A percentile compares a stretch with the other conserved stretches of the same genome.
Evolutionary conservation across 1,284 basidiomycete species (phyloP).

Genomic region (Tremellales sp.): DNA sequence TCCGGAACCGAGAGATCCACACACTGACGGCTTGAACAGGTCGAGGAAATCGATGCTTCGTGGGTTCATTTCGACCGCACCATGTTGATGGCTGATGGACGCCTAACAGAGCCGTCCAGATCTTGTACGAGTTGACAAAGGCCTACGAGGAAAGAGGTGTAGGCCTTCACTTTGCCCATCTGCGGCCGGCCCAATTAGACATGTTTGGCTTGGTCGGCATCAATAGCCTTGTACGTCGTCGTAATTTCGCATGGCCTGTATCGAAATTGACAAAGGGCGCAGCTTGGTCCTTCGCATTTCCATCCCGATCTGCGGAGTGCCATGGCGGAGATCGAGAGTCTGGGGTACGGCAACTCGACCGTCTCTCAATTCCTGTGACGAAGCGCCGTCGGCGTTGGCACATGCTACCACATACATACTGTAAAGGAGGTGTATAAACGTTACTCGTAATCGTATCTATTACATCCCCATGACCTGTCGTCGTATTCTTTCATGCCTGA

Average conservation of each 20-base stretch:
- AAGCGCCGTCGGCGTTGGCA: conserved; percentile 1
- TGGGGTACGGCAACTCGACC: conserved; percentile 38
- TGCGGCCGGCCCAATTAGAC: conserved; percentile 57
- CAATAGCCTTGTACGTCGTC: conserved; percentile 25
- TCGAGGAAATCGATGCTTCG: conserved; percentile 80
- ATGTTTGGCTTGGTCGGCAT: conserved; percentile 54
- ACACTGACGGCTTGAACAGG: conserved; percentile 49
- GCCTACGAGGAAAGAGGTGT: conserved; percentile 69
- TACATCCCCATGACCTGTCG: background rate
- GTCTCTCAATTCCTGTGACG: conserved; percentile 16
- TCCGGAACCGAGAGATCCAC: background rate
- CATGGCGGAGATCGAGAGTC: conserved; percentile 40
- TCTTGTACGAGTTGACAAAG: conserved; percentile 72
- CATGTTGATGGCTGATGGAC: conserved; percentile 8
- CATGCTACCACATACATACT: background rate
- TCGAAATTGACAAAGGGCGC: conserved; percentile 56
- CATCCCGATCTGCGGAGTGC: conserved; percentile 59
- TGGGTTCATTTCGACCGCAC: conserved; percentile 49
- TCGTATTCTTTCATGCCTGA: background rate
- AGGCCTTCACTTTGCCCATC: conserved; percentile 71
- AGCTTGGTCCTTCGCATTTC: conserved; percentile 68
- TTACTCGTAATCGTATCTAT: background rate
- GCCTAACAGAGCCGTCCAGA: conserved; percentile 68
- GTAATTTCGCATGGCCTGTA: background rate
- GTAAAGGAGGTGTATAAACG: too few species aligned